phyloP scores from a whole-genome alignment of 352 stramenopile genomes.

The Lagenidium giganteum region DNA sequence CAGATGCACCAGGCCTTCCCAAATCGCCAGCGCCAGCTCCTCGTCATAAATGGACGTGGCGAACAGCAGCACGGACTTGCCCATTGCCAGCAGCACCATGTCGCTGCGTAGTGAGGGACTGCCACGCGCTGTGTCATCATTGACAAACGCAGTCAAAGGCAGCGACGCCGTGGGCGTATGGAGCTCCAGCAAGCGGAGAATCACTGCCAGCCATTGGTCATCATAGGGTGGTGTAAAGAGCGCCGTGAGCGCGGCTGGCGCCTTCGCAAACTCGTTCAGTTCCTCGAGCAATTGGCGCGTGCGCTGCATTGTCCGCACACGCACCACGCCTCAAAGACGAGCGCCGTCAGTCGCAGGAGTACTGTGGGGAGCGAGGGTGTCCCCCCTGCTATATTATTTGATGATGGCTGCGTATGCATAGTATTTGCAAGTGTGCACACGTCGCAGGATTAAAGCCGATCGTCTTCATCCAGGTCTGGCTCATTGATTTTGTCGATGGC shows the following conservation, averaged over 20 bases:
- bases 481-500: conserved; percentile 92
- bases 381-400: neutral
- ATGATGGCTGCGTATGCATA: neutral
- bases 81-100: conserved; percentile 45
- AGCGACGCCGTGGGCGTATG: conserved; percentile 25
- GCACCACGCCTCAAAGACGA: too few species aligned
- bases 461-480: conserved; percentile 36
- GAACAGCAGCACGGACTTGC: conserved; percentile 62
- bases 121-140: neutral
- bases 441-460: conserved; percentile 14
- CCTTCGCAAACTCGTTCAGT: conserved; percentile 43
- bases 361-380: too few species aligned
- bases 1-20: conserved; percentile 35
- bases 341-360: too few species aligned
- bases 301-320: too few species aligned
- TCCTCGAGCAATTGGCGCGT: conserved; percentile 29
- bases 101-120: conserved; percentile 10
- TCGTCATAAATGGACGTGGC: conserved; percentile 72
- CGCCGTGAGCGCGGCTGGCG: conserved; percentile 22
- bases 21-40: conserved; percentile 48
- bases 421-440: too few species aligned
- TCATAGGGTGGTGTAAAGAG: conserved; percentile 28
- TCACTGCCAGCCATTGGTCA: too few species aligned
- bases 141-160: conserved; percentile 19
- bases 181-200: too few species aligned